Evolutionary conservation across 2,329 filamentous ascomycete species (phyloP), one percentile per base, ranked within the genome.

Genomic region (Phaeosphaeriaceae sp.): DNA sequence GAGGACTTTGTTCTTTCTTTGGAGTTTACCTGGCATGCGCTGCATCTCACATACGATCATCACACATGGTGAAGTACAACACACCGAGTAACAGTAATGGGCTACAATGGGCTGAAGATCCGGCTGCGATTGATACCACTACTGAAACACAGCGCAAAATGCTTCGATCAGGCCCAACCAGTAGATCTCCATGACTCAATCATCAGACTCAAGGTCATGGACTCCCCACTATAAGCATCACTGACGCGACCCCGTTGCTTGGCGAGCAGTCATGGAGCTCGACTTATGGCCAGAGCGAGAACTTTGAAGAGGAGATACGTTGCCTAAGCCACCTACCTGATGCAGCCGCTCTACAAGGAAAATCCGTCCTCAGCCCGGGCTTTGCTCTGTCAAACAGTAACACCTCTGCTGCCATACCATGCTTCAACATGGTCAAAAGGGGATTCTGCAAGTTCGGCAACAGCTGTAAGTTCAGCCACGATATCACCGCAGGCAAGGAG

Each of bases 391-490:
- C 31, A 4, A 24, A 6, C 2, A 20, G 17, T 21, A 41, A n/a
- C 9, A 21, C 1, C 31, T 19, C 17, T 11, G 6, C 17, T 11
- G 41, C 41, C 7, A 44, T 19, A 11, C 9, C 48, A 15, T 51
- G 48, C 48, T 22, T 15, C 10, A 13, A 17, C 19, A 40, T 51
- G 31, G 33, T 36, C 7, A 36, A 42, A 6, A 21, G n/a, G 6
- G 31, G 31, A 22, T 22, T 24, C 4, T 51, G 48, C 21, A 40
- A 24, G 13, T 41, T 36, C 31, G 48, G 48, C 11, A 10, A 40
- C 9, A n/a, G 33, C 11, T 51, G 48, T 33, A 41, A 21, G 10
- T 51, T 51, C 20, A 51, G 48, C 27, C 48, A 51, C 48, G 48
- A 42, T 27, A 15, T 17, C 11, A 13, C 31, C 15, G 31, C 31